Evolutionary conservation across 2,329 filamentous ascomycete genomes (phyloP).

Genomic region (Gliomastix tumulicola): DNA sequence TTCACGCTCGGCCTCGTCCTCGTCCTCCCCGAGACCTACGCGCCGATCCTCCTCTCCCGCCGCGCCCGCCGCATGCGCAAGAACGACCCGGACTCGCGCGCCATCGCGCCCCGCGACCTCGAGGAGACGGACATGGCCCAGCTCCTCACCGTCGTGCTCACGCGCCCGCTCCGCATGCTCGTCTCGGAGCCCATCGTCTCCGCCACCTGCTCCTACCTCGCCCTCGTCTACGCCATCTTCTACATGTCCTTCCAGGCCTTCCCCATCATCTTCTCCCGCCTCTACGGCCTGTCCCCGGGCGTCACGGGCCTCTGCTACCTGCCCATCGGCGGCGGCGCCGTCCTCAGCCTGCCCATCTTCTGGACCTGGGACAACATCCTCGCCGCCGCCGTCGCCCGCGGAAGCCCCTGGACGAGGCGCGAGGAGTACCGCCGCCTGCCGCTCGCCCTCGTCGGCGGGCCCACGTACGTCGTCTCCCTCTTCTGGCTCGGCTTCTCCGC

Average conservation of each 20-base stretch:
- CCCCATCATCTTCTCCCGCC: conserved; percentile 57
- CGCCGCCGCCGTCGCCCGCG: conserved; percentile 36
- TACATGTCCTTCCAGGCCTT: conserved; percentile 74
- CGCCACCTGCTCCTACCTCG: conserved; percentile 62
- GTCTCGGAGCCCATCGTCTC: conserved; percentile 66
- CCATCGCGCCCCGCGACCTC: conserved; percentile 56
- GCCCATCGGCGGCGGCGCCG: conserved; percentile 57
- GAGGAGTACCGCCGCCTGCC: conserved; percentile 67
- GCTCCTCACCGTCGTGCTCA: conserved; percentile 62
- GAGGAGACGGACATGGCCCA: conserved; percentile 50
- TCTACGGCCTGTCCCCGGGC: conserved; percentile 59
- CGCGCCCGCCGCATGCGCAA: conserved; percentile 52
- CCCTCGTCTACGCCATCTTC: conserved; percentile 60
- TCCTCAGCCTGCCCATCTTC: conserved; percentile 53
- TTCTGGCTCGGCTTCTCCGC: conserved; percentile 60
- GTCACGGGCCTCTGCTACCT: conserved; percentile 62
- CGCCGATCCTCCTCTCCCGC: conserved; percentile 47
- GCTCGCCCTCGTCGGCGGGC: conserved; percentile 63
- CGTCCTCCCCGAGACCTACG: conserved; percentile 61
- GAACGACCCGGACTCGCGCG: conserved; percentile 39
- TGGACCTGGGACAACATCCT: conserved; percentile 59
- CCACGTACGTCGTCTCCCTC: conserved; percentile 48
- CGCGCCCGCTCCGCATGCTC: conserved; percentile 66
- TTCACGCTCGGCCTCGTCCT: conserved; percentile 50
- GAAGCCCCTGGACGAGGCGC: conserved; percentile 49